phyloP scores from a whole-genome alignment of 768 basidiomycete genomes.

The Mycena albidolilacea region DNA sequence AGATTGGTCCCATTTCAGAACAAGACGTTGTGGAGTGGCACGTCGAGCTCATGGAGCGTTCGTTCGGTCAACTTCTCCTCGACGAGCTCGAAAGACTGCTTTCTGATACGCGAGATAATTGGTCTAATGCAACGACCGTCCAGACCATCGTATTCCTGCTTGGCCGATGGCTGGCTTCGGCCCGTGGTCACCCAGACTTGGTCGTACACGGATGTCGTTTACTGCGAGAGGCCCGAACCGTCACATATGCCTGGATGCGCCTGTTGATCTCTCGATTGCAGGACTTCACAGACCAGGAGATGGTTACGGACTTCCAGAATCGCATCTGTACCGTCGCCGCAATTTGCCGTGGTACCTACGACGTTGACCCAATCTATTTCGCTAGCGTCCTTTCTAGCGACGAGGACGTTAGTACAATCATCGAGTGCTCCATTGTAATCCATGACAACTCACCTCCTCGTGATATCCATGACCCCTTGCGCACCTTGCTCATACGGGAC shows the following conservation, averaged over 20 bases:
- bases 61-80: constrained; percentile 55
- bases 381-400: constrained; percentile 42
- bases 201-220: constrained; percentile 42
- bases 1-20: constrained; percentile 54
- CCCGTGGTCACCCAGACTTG: constrained; percentile 26
- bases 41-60: constrained; percentile 46
- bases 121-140: constrained; percentile 53
- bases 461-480: constrained; percentile 31
- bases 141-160: constrained; percentile 52
- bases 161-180: constrained; percentile 53
- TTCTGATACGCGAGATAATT: constrained; percentile 55
- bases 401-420: constrained; percentile 48
- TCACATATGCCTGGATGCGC: constrained; percentile 53
- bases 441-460: constrained; percentile 48
- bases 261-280: constrained; percentile 48
- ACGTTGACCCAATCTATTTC: constrained; percentile 47
- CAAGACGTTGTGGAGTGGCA: constrained; percentile 56
- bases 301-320: constrained; percentile 40
- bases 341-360: constrained; percentile 57
- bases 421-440: constrained; percentile 51
- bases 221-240: constrained; percentile 51
- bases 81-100: constrained; percentile 53
- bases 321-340: constrained; percentile 54
- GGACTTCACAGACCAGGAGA: constrained; percentile 38
- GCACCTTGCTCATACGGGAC: constrained; percentile 48